Base-by-base conservation (phyloP, 225 moss, liverwort and hornwort genomes). In the Sphagnum contortum region DNA sequence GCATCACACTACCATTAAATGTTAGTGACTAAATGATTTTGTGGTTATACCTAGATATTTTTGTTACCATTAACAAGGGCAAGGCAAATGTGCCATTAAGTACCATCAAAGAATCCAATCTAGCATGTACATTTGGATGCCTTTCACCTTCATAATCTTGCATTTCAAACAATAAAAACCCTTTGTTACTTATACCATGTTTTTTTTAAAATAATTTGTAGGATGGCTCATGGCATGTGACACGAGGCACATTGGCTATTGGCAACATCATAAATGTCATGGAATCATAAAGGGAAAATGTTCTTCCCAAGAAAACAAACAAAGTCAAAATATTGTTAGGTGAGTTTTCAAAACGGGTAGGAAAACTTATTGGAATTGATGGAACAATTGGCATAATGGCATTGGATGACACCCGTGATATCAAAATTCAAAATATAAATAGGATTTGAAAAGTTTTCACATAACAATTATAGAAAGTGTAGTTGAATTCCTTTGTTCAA, bases 371-470 rank as follows among this genome's bases (percentile, higher is more conserved):
- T 74, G 93, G 89, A 62, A 91, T 98, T 60, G 98, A 98, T 75
- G 93, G 98, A 73, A 91, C 90, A 55, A 93, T 93, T 77, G 98
- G 98, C 45, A 98, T 93, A 63, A 91, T 98, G 57, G 91, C 93
- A 72, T 69, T 98, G 89, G 93, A 98, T 59, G 84, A 98, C 56
- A 89, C 98, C 0, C 68, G 91, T 59, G 98, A 93, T 67, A 98
- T 93, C 48, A 98, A 87, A 75, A 98, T 98, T 71, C 75, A 93
- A 77, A 93, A 93, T 66, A 98, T 98, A 93, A 93, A 93, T 75
- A 89, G 86, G 64, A 83, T 98, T 0, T 86, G 82, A 57, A 98
- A 92, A 76, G 93, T 98, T 77, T 78, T 73, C 58, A 61, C 75
- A 3, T 75, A 78, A n/a, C n/a, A n/a, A n/a, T n/a, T n/a, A n/a